Evolutionary conservation across 2,329 filamentous ascomycete genomes (phyloP), one percentile per base, ranked within the genome.

Genomic region (Botrytis squamosa): DNA sequence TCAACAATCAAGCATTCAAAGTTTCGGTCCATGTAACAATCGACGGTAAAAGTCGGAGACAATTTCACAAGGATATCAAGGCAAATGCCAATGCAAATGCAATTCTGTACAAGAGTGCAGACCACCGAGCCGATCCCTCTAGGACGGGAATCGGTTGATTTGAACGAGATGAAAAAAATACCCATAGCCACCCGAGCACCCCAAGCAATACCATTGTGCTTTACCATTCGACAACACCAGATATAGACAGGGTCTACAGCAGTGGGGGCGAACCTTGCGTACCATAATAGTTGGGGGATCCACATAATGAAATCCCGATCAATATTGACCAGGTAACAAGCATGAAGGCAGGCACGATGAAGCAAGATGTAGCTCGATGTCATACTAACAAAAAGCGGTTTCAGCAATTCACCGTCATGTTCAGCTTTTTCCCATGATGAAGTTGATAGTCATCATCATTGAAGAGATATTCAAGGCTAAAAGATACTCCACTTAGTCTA

Each of bases 281-380:
- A 46, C n/a, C 62, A 10, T 33, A n/a, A 63, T n/a, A 40, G 3
- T n/a, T 42, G 62, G 42, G 38, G 38, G 62, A n/a, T 42, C 60
- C 10, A 66, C 46, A 22, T 3, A 7, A 36, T 46, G 64, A 29
- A n/a, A 55, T 67, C 16, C 52, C 38, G 65, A n/a, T 36, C 46
- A 4, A 55, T 40, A 55, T 66, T 22, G 38, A 67, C 25, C 25
- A 55, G 49, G n/a, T 29, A 57, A 33, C 46, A 55, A 55, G 46
- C 33, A 40, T 55, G 46, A 8, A 46, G 46, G 33, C 46, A 66
- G 44, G 46, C 42, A 42, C 46, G 46, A 68, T 68, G 46, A 25
- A 65, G 62, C 40, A 46, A 29, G 8, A 65, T 46, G 40, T 67
- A 20, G 33, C n/a, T 68, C 49, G 66, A 69, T 69, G 66, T 69